Evolutionary conservation across 2,329 filamentous ascomycete species (phyloP).

Genomic region (Uncinocarpus reesii): DNA sequence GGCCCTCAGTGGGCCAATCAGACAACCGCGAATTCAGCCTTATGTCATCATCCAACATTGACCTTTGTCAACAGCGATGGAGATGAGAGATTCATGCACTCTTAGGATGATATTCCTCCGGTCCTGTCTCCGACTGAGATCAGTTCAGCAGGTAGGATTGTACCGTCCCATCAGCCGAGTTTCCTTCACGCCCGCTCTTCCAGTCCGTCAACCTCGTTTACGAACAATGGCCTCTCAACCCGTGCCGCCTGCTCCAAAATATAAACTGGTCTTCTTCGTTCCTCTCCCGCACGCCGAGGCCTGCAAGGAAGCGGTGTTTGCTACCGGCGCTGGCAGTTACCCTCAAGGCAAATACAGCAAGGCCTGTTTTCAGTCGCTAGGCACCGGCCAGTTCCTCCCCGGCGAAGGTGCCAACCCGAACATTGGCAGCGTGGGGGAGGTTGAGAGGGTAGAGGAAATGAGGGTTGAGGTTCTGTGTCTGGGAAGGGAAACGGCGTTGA

Average conservation of each 20-base stretch:
- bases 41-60: constrained; percentile 16
- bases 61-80: neutral
- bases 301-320: constrained; percentile 37
- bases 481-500: constrained; percentile 29
- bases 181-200: neutral
- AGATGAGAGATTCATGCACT: neutral
- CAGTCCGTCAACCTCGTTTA: neutral
- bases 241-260: constrained; percentile 22
- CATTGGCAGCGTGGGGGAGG: constrained; percentile 30
- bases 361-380: constrained; percentile 32
- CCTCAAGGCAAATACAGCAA: constrained; percentile 35
- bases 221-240: constrained; percentile 20
- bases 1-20: constrained; percentile 13
- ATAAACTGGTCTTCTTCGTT: constrained; percentile 39
- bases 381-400: constrained; percentile 36
- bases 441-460: constrained; percentile 36
- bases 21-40: constrained; percentile 11
- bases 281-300: constrained; percentile 30
- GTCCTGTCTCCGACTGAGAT: neutral
- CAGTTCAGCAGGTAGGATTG: neutral
- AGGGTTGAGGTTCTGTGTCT: constrained; percentile 37
- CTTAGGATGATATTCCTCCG: neutral
- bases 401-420: constrained; percentile 32
- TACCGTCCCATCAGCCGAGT: neutral
- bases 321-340: constrained; percentile 34